These are phyloP conservation scores for Yamadazyma epiphylla DNA, from an alignment of 1,139 yeast species.

Conservation along the genomic window DNA sequence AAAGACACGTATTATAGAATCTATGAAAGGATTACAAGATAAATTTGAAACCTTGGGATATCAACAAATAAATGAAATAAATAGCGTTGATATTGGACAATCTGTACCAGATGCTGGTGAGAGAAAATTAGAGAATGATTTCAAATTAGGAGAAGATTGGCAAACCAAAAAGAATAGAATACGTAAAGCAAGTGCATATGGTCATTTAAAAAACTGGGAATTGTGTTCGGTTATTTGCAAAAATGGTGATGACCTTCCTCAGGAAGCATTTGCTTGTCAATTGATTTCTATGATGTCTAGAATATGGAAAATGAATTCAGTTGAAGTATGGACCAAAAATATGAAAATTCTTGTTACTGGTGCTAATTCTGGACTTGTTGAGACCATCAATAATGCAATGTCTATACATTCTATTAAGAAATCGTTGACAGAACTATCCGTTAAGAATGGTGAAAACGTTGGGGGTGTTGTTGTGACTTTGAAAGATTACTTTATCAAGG, in stretches of 20 bases:
- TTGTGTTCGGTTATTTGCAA: slow-evolving; percentile 91
- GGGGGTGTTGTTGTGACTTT: slow-evolving; percentile 69
- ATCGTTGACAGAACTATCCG: slow-evolving; percentile 74
- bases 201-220: slow-evolving; percentile 91
- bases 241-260: slow-evolving; percentile 92
- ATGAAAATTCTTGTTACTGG: slow-evolving; percentile 92
- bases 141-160: slow-evolving; percentile 96
- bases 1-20: slow-evolving; percentile 71
- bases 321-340: slow-evolving; percentile 83
- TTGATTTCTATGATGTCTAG: slow-evolving; percentile 79
- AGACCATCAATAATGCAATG: slow-evolving; percentile 90
- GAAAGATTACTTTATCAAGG: slow-evolving; percentile 68
- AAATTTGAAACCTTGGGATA: slow-evolving; percentile 45
- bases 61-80: slow-evolving; percentile 50
- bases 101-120: slow-evolving; percentile 65
- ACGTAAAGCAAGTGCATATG: slow-evolving; percentile 69
- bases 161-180: slow-evolving; percentile 73
- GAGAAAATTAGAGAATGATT: slow-evolving; percentile 84
- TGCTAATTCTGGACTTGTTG: slow-evolving; percentile 87
- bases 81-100: too few species aligned
- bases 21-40: slow-evolving; percentile 87
- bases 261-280: slow-evolving; percentile 97
- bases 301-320: slow-evolving; percentile 68
- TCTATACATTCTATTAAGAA: slow-evolving; percentile 93
- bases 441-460: slow-evolving; percentile 60